phyloP scores from a whole-genome alignment of 2,329 filamentous ascomycete species.

The Fusarium haematococcum region DNA sequence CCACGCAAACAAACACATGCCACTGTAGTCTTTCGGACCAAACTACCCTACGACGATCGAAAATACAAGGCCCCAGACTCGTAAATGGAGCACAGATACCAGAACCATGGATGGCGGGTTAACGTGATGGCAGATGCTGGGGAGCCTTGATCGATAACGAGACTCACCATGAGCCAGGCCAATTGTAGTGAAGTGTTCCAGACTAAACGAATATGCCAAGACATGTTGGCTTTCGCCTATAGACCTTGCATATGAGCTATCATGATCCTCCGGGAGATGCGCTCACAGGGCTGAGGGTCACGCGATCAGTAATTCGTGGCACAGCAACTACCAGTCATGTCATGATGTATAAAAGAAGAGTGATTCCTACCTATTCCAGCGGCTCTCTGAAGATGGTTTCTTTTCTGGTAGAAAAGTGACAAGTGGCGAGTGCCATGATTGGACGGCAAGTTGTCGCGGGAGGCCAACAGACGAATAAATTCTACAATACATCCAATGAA shows the following conservation, averaged over 20 bases:
- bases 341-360: neutral
- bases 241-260: neutral
- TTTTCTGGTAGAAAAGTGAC: neutral
- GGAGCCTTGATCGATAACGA: neutral
- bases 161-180: neutral
- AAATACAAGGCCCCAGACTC: neutral
- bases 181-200: neutral
- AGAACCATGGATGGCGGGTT: neutral
- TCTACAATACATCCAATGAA: neutral
- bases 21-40: neutral
- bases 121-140: neutral
- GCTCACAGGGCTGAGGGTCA: neutral
- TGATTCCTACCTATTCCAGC: neutral
- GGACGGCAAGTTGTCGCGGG: neutral
- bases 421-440: neutral
- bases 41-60: neutral
- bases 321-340: neutral
- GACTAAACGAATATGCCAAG: neutral
- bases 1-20: neutral
- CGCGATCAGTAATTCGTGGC: neutral
- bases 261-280: neutral
- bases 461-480: neutral
- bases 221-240: neutral
- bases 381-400: neutral
- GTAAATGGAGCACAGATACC: neutral